Base-by-base conservation (phyloP, 2,329 filamentous ascomycete species). In the Lachnellula occidentalis region DNA sequence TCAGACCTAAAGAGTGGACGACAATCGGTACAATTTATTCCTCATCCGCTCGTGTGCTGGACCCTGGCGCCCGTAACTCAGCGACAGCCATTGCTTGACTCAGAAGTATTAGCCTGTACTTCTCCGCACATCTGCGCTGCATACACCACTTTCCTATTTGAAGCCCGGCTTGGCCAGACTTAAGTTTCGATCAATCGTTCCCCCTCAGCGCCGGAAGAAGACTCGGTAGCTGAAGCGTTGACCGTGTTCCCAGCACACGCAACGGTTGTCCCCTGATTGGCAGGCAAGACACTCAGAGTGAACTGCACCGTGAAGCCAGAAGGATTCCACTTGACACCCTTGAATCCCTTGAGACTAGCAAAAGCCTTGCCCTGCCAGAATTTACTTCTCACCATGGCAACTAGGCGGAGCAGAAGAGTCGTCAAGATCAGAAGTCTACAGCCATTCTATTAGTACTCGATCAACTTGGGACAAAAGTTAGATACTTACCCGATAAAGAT, bases 401-500 rank as follows among this genome's bases (percentile, higher is more conserved):
- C 34, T 1, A 51, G 15, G n/a, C 49, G 41, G 11, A 51, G 49
- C 4, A 51, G 17, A 3, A 51, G 15, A 22, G 31, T 21, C 11
- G 34, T 22, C 5, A 51, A 24, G n/a, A 45, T 45, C 9, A 51
- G 8, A 3, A 51, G 12, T 12, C 49, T 51, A 22, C 9, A 51
- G 3, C 9, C 4, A n/a, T n/a, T n/a, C 21, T 12, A 34, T 45
- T 2, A 22, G 7, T 36, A 34, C 19, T 11, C 2, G 8, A 11
- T 19, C 8, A 17, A 19, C 15, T 5, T 21, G 6, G 21, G 12
- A 17, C 27, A 36, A 24, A 24, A 50, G 55, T 52, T 51, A 56
- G 45, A 52, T 27, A 45, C 50, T 21, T 41, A 56, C 54, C 49
- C 54, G 22, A 53, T 45, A n/a, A 56, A 19, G 8, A 56, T 50